Evolutionary conservation across 2,329 filamentous ascomycete species (phyloP), one percentile per base, ranked within the genome.

Genomic region (Didymellaceae sp.): DNA sequence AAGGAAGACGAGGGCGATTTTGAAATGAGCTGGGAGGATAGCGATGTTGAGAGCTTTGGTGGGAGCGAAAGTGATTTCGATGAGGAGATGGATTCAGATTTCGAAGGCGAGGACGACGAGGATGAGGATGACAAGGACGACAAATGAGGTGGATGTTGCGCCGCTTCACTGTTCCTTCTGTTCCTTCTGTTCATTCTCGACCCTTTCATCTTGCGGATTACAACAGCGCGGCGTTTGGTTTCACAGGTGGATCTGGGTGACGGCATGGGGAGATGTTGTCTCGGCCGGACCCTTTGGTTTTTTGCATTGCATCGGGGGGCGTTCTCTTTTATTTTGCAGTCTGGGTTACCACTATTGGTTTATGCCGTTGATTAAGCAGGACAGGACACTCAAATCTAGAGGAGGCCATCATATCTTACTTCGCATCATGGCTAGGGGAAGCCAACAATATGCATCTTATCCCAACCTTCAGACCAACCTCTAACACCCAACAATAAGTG

Each of bases 41-140:
- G 70, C 42, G 75, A 78, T 50, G 69, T 68, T 5, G 86, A 88
- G 60, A 89, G 89, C 54, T 95, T 95, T 70, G 94, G 90, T 18
- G 70, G 61, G 82, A 89, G 59, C 43, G 88, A 92, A 60, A 67
- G 63, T 30, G 71, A 74, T 33, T 43, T 74, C 2, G 77, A 71
- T 22, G 81, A 84, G 21, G 81, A 83, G 18, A 79, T 83, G 74
- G 82, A 82, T 34, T 65, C 61, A 24, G 85, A 87, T 35, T 82
- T 81, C 31, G 81, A 86, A 17, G 83, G 82, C 6, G 63, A 63
- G 3, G 68, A 71, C 22, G 67, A 67, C 5, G 63, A 67, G 7
- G 67, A 68, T 8, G 55, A 65, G 11, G 65, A 66, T 10, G 59
- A 65, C 2, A 60, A 57, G 38, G 26, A 28, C 5, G 26, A 28